These are phyloP conservation scores for Funneliformis caledonium DNA, from an alignment of 371 early-diverging fungal species.

Conservation along the genomic window DNA sequence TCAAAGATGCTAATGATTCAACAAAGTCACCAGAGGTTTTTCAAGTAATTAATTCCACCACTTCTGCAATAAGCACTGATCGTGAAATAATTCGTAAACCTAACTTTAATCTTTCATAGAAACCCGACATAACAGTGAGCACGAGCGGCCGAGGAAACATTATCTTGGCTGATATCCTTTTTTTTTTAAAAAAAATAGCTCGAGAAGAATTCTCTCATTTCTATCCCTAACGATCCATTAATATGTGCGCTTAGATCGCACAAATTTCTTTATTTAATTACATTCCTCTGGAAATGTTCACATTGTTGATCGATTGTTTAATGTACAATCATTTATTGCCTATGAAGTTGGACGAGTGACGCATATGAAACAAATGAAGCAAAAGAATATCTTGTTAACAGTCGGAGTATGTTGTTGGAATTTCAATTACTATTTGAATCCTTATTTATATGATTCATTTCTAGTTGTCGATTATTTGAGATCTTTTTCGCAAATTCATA, in stretches of 20 bases:
- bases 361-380: constrained; percentile 78
- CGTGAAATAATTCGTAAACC: not conserved
- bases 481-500: constrained; percentile 37
- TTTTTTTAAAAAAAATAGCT: not conserved
- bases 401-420: constrained; percentile 65
- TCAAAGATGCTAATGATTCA: constrained; percentile 23
- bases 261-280: constrained; percentile 30
- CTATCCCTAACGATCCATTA: not conserved
- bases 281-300: constrained; percentile 64
- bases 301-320: constrained; percentile 70
- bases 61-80: not conserved
- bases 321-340: constrained; percentile 74
- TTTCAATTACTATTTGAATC: not conserved
- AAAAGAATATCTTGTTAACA: constrained; percentile 71
- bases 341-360: constrained; percentile 74
- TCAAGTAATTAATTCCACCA: constrained; percentile 6
- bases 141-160: constrained; percentile 39
- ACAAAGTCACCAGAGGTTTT: constrained; percentile 27
- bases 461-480: not conserved
- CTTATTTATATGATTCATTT: no score
- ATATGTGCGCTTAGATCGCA: constrained; percentile 3
- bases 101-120: not conserved
- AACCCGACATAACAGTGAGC: constrained; percentile 20
- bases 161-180: constrained; percentile 40
- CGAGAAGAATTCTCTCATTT: not conserved